Conservation (phyloP, 2,329 filamentous ascomycete species). For the Epichloe gansuensis region DNA sequence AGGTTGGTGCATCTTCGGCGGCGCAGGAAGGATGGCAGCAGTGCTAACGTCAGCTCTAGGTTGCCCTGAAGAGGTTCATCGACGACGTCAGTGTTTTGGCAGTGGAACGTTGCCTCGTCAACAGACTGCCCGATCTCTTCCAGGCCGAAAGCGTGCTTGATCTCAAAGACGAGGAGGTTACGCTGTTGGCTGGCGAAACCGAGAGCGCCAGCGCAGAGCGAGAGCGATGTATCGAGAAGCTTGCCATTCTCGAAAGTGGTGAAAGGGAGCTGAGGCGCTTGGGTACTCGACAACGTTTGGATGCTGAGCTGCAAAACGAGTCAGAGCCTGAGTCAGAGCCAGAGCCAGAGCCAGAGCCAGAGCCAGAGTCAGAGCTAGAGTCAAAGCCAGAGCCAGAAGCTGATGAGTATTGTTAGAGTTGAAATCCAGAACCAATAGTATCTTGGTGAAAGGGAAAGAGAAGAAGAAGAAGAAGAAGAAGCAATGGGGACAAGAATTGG, state of each 20-base stretch:
- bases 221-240: background rate
- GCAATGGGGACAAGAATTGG: no score
- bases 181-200: background rate
- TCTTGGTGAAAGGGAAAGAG: no score
- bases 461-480: no score
- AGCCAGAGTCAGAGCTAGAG: no score
- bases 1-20: conserved; percentile 14
- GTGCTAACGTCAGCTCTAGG: conserved; percentile 5
- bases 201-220: conserved; percentile 4
- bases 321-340: no score
- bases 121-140: conserved; percentile 10
- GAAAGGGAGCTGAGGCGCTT: background rate
- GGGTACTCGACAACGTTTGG: background rate
- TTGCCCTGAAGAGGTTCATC: conserved; percentile 11
- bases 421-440: no score
- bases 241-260: background rate
- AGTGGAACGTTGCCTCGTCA: conserved; percentile 13
- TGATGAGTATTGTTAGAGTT: no score
- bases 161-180: conserved; percentile 9
- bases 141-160: conserved; percentile 8
- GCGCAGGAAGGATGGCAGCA: background rate
- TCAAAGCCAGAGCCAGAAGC: no score
- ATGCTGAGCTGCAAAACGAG: no score
- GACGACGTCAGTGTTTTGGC: conserved; percentile 15
- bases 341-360: no score